A percentile compares a stretch with the other conserved stretches of the same genome.
phyloP scores from a whole-genome alignment of 164 flowering plant genomes.

The Akebia trifoliata region DNA sequence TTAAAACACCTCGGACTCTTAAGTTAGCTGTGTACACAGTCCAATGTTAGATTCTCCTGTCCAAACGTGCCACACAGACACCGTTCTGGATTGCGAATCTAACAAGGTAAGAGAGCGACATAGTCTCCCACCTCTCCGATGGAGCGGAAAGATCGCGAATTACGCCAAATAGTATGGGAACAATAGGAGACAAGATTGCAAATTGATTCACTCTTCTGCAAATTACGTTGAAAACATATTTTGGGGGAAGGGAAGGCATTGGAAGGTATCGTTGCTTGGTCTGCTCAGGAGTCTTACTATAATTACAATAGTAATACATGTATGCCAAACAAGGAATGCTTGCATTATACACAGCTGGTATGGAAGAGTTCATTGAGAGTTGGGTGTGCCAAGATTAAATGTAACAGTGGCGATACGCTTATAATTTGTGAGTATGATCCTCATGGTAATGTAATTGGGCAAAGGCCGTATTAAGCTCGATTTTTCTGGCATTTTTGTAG shows the following conservation, averaged over 20 bases:
- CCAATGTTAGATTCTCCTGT: too few species aligned
- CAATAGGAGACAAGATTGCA: background rate
- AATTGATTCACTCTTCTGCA: background rate
- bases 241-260: conserved; percentile 11
- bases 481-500: too few species aligned
- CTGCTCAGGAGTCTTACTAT: conserved; percentile 3
- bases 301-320: too few species aligned
- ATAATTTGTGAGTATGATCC: conserved; percentile 10
- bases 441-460: conserved; percentile 2
- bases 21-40: too few species aligned
- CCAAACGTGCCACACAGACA: too few species aligned
- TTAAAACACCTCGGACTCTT: too few species aligned
- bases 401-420: conserved; percentile 7
- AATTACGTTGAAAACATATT: conserved; percentile 8
- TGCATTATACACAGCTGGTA: conserved; percentile 11
- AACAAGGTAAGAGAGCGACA: background rate
- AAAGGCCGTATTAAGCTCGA: background rate
- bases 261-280: too few species aligned
- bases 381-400: background rate
- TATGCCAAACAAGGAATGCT: conserved; percentile 6
- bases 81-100: too few species aligned
- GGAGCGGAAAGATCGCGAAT: background rate
- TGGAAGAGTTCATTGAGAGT: conserved; percentile 10
- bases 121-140: background rate
- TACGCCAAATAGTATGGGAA: background rate